These are phyloP conservation scores for Corymbia calophylla DNA, from an alignment of 441 rosid genomes.

Conservation along the genomic window DNA sequence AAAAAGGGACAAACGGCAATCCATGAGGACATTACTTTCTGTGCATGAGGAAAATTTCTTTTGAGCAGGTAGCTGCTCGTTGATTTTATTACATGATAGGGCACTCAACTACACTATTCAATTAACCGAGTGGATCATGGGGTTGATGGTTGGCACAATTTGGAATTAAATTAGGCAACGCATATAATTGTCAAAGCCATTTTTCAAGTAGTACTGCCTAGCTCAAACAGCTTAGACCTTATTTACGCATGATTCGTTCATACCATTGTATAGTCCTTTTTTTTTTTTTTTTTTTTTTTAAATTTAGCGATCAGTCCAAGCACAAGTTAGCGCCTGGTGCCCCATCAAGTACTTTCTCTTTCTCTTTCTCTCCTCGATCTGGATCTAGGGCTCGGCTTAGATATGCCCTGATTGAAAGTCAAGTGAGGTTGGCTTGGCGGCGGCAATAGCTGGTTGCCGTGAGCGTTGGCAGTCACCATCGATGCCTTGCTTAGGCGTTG, in stretches of 20 bases:
- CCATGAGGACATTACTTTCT: not conserved
- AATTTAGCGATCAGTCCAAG: not conserved
- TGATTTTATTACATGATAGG: not conserved
- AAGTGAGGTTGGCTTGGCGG: too few species aligned
- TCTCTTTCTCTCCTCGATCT: not conserved
- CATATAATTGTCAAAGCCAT: not conserved
- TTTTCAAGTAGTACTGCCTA: not conserved
- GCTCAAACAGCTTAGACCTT: not conserved
- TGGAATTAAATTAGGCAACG: not conserved
- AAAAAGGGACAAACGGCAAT: not conserved
- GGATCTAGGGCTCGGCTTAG: too few species aligned
- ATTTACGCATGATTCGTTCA: too few species aligned
- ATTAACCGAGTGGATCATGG: not conserved
- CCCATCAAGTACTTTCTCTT: not conserved
- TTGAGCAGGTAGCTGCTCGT: not conserved
- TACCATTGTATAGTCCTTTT: too few species aligned
- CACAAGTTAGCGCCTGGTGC: not conserved
- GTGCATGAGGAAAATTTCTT: not conserved
- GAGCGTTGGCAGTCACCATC: not conserved
- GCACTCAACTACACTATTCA: not conserved
- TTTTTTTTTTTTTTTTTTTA: too few species aligned
- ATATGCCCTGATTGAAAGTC: too few species aligned
- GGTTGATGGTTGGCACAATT: not conserved
- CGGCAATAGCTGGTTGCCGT: too few species aligned
- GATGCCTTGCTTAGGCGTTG: not conserved